These are phyloP conservation scores for Apiotrichum sp. DNA, from an alignment of 1,284 basidiomycete species.

Conservation along the genomic window DNA sequence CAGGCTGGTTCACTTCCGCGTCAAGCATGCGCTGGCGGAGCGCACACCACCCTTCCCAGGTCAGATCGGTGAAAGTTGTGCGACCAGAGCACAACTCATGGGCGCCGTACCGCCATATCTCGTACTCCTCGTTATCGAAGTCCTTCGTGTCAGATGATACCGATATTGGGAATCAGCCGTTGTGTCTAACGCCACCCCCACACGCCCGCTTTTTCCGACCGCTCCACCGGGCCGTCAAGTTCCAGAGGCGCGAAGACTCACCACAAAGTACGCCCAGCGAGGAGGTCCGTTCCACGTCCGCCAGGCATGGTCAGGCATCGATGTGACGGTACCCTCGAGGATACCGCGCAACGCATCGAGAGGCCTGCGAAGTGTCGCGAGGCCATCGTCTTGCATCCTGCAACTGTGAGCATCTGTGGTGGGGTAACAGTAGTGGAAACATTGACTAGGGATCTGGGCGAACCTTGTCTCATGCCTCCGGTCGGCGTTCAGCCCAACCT, in stretches of 20 bases:
- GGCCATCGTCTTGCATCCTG: conserved; percentile 8
- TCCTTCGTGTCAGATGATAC: conserved; percentile 2
- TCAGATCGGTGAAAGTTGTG: conserved; percentile 6
- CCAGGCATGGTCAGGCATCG: conserved; percentile 8
- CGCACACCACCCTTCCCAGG: conserved; percentile 10
- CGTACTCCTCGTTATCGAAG: conserved; percentile 11
- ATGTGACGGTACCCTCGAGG: background rate
- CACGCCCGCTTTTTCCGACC: no score
- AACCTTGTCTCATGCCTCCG: background rate
- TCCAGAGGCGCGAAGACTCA: background rate
- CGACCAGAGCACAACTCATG: conserved; percentile 7
- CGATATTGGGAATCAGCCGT: no score
- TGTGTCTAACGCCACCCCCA: no score
- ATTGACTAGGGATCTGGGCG: no score
- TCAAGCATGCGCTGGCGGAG: conserved; percentile 7
- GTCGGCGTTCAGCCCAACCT: background rate
- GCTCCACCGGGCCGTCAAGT: no score
- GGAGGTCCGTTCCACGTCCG: conserved; percentile 3
- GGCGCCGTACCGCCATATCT: conserved; percentile 10
- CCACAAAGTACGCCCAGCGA: conserved; percentile 14
- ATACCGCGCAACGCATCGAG: conserved; percentile 8
- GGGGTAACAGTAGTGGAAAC: no score
- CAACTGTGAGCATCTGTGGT: background rate
- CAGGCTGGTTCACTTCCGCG: background rate
- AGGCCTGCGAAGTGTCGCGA: conserved; percentile 4